Evolutionary conservation across 2,329 filamentous ascomycete species (phyloP).

Genomic region (Samsoniella hepiali): DNA sequence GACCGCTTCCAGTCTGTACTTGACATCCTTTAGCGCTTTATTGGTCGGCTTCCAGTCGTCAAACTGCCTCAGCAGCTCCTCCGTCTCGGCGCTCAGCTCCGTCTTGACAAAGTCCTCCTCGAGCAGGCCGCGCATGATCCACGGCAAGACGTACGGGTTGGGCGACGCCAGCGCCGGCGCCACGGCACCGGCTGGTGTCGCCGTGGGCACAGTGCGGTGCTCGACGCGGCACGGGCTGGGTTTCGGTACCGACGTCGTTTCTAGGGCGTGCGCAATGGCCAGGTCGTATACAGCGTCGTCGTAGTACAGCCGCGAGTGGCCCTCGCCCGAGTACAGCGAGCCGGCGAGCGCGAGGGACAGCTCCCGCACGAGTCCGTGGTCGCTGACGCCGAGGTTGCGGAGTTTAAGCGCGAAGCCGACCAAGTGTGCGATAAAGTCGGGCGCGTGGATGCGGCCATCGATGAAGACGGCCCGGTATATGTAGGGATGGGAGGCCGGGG

Average conservation of each 20-base stretch:
- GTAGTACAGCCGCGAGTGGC: slow-evolving; percentile 90
- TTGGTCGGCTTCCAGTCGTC: slow-evolving; percentile 89
- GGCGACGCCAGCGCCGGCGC: slow-evolving; percentile 43
- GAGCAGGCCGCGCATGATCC: slow-evolving; percentile 89
- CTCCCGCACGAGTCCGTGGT: slow-evolving; percentile 91
- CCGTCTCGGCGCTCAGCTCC: slow-evolving; percentile 73
- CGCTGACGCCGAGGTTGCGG: slow-evolving; percentile 86
- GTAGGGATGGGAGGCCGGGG: slow-evolving; percentile 82
- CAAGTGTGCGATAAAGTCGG: slow-evolving; percentile 89
- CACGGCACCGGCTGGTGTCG: slow-evolving; percentile 16
- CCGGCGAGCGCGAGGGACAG: slow-evolving; percentile 85
- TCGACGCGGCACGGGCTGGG: slow-evolving; percentile 23
- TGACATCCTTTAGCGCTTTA: slow-evolving; percentile 92
- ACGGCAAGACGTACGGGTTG: slow-evolving; percentile 90
- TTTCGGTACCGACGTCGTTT: slow-evolving; percentile 48
- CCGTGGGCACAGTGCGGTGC: slow-evolving; percentile 25
- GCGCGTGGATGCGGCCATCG: slow-evolving; percentile 85
- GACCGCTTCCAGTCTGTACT: slow-evolving; percentile 88
- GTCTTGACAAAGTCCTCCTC: slow-evolving; percentile 89
- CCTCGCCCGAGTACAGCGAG: slow-evolving; percentile 86
- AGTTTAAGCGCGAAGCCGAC: slow-evolving; percentile 92
- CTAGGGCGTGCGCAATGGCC: slow-evolving; percentile 68
- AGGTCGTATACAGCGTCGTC: slow-evolving; percentile 82
- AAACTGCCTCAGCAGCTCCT: slow-evolving; percentile 78
- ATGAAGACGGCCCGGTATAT: slow-evolving; percentile 96